Conservation (phyloP, 345 rosid species). For the Sisymbrium altissimum region DNA sequence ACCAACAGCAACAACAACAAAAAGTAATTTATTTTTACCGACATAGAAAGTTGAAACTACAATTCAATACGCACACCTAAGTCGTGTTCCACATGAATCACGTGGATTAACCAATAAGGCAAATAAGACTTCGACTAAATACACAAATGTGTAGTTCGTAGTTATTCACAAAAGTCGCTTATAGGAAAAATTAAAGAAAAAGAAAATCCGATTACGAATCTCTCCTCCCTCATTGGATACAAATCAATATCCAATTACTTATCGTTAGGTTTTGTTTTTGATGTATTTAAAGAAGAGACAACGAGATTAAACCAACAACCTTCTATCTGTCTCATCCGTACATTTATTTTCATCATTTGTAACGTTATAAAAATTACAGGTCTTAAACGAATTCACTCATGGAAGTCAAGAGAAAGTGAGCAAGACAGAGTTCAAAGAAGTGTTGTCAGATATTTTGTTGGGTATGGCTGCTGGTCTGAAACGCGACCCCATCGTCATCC, state of each 20-base stretch:
- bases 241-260: background rate
- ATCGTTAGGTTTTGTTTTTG: constrained; percentile 3
- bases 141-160: background rate
- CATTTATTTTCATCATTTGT: constrained; percentile 10
- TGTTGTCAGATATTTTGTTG: constrained; percentile 76
- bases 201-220: background rate
- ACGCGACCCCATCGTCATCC: constrained; percentile 91
- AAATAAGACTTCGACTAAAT: background rate
- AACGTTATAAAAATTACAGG: constrained; percentile 38
- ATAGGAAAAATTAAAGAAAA: background rate
- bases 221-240: background rate
- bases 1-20: background rate
- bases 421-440: constrained; percentile 82
- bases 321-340: constrained; percentile 18
- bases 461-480: constrained; percentile 98
- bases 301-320: constrained; percentile 6
- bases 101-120: constrained; percentile 7
- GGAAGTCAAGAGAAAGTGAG: constrained; percentile 76
- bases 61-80: background rate
- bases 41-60: background rate
- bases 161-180: background rate
- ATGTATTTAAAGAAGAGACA: constrained; percentile 12
- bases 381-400: constrained; percentile 82
- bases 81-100: constrained; percentile 22
- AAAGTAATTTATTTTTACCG: background rate